A percentile compares a stretch with the other conserved stretches of the same genome.
phyloP scores from a whole-genome alignment of 78 protist species.

The Guillardia theta region DNA sequence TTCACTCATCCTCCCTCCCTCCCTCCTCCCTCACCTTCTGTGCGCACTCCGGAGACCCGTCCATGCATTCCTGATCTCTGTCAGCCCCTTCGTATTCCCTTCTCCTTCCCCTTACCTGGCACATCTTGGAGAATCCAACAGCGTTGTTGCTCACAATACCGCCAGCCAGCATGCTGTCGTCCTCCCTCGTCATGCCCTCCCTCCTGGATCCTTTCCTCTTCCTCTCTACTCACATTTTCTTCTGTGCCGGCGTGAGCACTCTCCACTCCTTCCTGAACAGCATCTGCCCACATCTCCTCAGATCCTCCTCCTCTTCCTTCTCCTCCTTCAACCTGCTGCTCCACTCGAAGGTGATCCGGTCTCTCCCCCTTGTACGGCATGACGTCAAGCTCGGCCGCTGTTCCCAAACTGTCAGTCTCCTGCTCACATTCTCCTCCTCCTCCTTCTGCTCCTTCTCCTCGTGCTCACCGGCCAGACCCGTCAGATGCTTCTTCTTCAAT shows the following conservation, averaged over 20 bases:
- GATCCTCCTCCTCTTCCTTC: no score
- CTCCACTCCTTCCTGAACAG: neutral
- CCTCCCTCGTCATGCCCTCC: no score
- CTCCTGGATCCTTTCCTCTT: no score
- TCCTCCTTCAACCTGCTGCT: neutral
- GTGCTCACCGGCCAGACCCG: no score
- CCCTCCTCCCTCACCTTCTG: no score
- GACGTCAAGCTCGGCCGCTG: slow-evolving; percentile 2
- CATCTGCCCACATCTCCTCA: no score
- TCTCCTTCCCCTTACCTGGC: neutral
- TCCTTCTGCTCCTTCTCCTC: no score
- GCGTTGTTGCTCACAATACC: neutral
- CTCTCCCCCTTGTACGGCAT: neutral
- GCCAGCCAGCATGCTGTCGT: neutral
- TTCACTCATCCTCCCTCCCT: no score
- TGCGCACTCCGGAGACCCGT: neutral
- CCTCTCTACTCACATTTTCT: neutral
- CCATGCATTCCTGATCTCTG: neutral
- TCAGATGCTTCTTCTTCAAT: no score
- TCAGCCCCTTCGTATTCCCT: neutral
- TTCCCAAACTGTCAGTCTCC: neutral
- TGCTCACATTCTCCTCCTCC: neutral
- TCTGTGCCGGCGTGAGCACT: neutral
- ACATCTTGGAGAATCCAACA: neutral
- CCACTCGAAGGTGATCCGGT: neutral